Base-by-base conservation (phyloP, 2,329 filamentous ascomycete genomes). In the Penicillium sp. region DNA sequence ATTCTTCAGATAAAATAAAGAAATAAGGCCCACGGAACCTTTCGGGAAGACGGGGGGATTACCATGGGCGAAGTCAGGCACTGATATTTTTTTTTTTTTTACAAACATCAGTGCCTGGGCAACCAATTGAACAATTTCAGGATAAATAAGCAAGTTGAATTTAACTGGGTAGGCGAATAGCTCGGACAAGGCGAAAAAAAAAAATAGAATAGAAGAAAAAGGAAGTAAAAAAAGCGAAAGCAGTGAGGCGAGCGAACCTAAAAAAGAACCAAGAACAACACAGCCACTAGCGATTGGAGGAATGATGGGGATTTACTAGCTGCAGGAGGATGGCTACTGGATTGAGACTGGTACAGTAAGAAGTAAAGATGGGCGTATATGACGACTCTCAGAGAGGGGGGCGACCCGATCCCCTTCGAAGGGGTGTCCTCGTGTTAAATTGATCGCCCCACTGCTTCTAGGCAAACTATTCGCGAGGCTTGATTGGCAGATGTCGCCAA, bases 361-460 rank as follows among this genome's bases (percentile, higher is more conserved):
- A 16, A 29, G 43, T n/a, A 47, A 47, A 38, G 35, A 47, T 47
- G 38, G n/a, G 36, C 43, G 36, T 23, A 32, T 19, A 49, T 39
- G 40, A 52, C 42, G 40, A 53, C 29, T 27, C 14, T 13, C 38
- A 34, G 32, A 43, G 41, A 23, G 43, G 26, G 41, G 23, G 41
- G 26, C 10, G 14, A 39, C 40, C 30, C 11, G 39, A 32, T 50
- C 26, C 38, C 36, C 18, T 19, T 36, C 9, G 13, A 23, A 19
- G 18, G 40, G 30, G 16, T 36, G 30, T 14, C 34, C 49, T 56
- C 53, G 49, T 58, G 49, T 51, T 58, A 16, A 16, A 53, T 53
- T 53, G 53, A 48, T 52, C 27, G 47, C 52, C 55, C 47, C 47
- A 47, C 34, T 10, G 9, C 8, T 1, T 23, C 35, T 44, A 35